Percentiles rank a stretch among this genome's conserved stretches.
Conservation (phyloP, 2,329 filamentous ascomycete species). For the Cordyceps tenuipes region DNA sequence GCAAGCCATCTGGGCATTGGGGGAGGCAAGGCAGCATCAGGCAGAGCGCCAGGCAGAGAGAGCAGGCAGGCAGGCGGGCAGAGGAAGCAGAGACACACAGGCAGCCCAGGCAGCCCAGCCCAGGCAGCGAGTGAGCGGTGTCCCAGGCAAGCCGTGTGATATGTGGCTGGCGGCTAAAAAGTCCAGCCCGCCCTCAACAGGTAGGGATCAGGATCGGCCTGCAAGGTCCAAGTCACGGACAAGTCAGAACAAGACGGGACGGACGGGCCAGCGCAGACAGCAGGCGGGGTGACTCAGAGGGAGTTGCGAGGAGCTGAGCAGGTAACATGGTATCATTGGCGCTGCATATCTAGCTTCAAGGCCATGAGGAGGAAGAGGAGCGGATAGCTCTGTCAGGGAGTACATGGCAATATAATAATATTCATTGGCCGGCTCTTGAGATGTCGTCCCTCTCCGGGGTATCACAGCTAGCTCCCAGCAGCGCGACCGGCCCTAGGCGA, state of each 20-base stretch:
- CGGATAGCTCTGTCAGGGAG: neutral
- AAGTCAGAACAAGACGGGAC: neutral
- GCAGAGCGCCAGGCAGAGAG: neutral
- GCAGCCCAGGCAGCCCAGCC: constrained; percentile 5
- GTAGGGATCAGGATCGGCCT: neutral
- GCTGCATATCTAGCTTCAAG: neutral
- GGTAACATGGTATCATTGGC: neutral
- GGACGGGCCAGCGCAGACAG: neutral
- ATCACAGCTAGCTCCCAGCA: too few species aligned
- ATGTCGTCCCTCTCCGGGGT: neutral
- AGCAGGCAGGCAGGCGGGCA: too few species aligned
- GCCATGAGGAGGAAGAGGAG: neutral
- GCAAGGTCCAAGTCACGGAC: neutral
- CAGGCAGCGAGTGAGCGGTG: neutral
- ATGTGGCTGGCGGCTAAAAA: constrained; percentile 7
- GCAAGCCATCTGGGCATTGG: too few species aligned
- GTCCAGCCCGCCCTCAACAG: neutral
- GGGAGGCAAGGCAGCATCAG: constrained; percentile 6
- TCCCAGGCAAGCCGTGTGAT: neutral
- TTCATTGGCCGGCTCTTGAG: neutral
- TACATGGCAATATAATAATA: neutral
- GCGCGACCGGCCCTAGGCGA: neutral
- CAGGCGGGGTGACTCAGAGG: constrained; percentile 6
- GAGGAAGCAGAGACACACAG: neutral
- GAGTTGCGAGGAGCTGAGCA: neutral